phyloP scores from a whole-genome alignment of 495 filamentous ascomycete genomes.

The Halenospora varia region DNA sequence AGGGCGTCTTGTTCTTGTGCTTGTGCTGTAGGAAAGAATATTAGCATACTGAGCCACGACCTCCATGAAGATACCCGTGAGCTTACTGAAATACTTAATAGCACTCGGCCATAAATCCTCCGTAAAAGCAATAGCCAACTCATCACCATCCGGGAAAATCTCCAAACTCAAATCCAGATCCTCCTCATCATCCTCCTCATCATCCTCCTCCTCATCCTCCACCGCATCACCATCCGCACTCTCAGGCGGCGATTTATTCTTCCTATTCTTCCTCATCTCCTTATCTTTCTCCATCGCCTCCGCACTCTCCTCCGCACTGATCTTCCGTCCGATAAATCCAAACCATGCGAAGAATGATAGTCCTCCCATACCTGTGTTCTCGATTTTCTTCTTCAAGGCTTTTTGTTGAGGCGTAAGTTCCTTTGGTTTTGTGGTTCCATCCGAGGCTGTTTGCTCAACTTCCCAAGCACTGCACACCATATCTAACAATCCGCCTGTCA shows the following conservation, averaged over 20 bases:
- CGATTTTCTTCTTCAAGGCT: conserved; percentile 49
- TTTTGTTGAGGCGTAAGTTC: conserved; percentile 43
- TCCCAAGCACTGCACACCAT: conserved; percentile 64
- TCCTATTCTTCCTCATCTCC: conserved; percentile 52
- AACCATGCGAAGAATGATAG: conserved; percentile 87
- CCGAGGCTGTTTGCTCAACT: conserved; percentile 42
- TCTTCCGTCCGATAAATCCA: conserved; percentile 60
- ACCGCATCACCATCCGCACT: conserved; percentile 32
- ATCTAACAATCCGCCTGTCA: conserved; percentile 74
- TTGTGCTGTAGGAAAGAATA: conserved; percentile 40
- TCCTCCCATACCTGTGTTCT: conserved; percentile 50
- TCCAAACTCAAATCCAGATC: conserved; percentile 57
- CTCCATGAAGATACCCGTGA: not conserved
- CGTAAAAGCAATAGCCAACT: conserved; percentile 70
- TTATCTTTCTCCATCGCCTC: conserved; percentile 52
- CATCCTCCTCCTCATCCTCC: conserved; percentile 42
- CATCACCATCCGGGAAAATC: conserved; percentile 77
- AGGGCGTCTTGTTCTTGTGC: conserved; percentile 56
- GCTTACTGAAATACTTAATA: conserved; percentile 84
- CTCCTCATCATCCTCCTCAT: conserved; percentile 50
- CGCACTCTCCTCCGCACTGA: conserved; percentile 67
- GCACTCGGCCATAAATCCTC: conserved; percentile 88
- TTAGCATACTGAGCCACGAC: not conserved
- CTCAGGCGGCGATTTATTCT: conserved; percentile 40
- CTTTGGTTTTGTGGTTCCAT: conserved; percentile 28